Conservation (phyloP, 2,329 filamentous ascomycete genomes). For the Dactylellina drechsleri region DNA sequence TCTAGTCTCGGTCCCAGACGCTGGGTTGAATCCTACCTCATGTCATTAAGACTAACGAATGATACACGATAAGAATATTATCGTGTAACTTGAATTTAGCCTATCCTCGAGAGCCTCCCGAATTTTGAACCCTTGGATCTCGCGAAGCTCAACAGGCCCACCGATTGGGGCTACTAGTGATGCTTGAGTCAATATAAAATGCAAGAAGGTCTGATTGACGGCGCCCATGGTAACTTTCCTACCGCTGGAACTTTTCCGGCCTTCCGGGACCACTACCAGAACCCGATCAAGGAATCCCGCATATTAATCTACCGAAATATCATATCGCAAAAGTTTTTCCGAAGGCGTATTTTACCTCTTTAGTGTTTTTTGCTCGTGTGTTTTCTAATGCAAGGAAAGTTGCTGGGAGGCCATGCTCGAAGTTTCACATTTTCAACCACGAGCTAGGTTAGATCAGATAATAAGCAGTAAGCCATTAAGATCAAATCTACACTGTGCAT, state of each 20-base stretch:
- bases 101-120: too few species aligned
- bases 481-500: constrained; percentile 18
- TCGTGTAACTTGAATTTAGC: too few species aligned
- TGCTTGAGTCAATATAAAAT: background rate
- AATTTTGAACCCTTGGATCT: too few species aligned
- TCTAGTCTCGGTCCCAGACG: too few species aligned
- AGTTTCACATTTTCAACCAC: constrained; percentile 8
- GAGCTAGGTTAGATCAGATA: constrained; percentile 9
- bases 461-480: constrained; percentile 21
- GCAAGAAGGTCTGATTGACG: constrained; percentile 24
- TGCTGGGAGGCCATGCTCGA: constrained; percentile 21
- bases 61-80: too few species aligned
- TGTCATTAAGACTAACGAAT: too few species aligned
- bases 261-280: background rate
- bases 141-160: too few species aligned
- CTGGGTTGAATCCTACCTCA: too few species aligned
- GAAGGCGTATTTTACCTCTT: background rate
- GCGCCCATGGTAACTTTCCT: background rate
- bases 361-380: constrained; percentile 6
- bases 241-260: constrained; percentile 33
- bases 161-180: too few species aligned
- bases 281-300: constrained; percentile 5
- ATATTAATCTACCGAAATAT: constrained; percentile 2
- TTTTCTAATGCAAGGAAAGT: constrained; percentile 4
- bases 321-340: constrained; percentile 50